Conservation (phyloP, 495 filamentous ascomycete species). For the Lasiosphaeria hispida region DNA sequence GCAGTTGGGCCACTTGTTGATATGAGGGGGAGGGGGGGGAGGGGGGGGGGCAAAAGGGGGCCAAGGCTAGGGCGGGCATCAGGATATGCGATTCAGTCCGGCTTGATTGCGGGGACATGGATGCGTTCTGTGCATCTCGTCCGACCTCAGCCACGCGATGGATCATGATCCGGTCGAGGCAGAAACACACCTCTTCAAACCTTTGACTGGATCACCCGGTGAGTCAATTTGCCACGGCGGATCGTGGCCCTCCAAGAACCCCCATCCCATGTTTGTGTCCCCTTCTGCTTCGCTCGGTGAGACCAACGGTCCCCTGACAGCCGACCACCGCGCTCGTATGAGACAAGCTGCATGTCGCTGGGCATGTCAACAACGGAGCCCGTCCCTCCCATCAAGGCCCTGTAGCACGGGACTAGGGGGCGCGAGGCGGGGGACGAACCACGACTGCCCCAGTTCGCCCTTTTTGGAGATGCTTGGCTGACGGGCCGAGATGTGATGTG, state of each 20-base stretch:
- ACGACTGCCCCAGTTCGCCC: background rate
- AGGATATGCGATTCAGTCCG: conserved; percentile 1
- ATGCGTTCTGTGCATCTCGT: conserved; percentile 14
- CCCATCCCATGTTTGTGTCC: conserved; percentile 1
- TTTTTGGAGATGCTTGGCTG: conserved; percentile 14
- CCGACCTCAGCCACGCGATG: conserved; percentile 16
- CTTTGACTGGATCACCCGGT: background rate
- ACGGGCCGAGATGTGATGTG: conserved; percentile 23
- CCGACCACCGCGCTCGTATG: conserved; percentile 13
- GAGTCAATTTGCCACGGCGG: conserved; percentile 10
- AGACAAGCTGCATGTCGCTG: conserved; percentile 21
- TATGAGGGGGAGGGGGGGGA: too few species aligned
- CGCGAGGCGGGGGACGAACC: conserved; percentile 15
- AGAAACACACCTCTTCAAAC: background rate
- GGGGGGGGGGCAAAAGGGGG: too few species aligned
- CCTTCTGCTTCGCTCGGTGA: conserved; percentile 15
- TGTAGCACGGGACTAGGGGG: conserved; percentile 23
- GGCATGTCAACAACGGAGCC: conserved; percentile 17
- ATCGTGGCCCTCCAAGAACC: conserved; percentile 4
- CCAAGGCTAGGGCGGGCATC: too few species aligned
- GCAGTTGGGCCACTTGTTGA: too few species aligned
- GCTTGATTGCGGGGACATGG: conserved; percentile 13
- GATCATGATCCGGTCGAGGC: conserved; percentile 4
- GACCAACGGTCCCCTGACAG: conserved; percentile 23
- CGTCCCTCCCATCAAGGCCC: conserved; percentile 2